These are phyloP conservation scores for Exophiala dermatitidis DNA, from an alignment of 2,329 filamentous ascomycete genomes.

Conservation along the genomic window DNA sequence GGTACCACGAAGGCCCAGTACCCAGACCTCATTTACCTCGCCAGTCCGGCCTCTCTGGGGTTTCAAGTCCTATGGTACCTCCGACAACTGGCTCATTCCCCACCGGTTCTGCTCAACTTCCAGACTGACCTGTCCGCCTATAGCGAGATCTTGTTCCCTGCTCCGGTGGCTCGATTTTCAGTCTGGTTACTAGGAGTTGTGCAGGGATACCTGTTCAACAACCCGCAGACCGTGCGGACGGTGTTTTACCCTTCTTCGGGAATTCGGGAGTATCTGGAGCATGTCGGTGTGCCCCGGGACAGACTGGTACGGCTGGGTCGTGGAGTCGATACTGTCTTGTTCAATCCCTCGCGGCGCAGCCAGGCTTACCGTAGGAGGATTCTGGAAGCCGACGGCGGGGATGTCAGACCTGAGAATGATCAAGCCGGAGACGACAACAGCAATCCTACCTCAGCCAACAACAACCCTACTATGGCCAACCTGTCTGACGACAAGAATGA, in stretches of 20 bases:
- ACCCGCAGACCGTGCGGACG: slow-evolving; percentile 51
- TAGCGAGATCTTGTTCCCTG: slow-evolving; percentile 61
- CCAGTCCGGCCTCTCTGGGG: slow-evolving; percentile 61
- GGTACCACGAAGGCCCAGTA: slow-evolving; percentile 20
- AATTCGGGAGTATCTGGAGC: slow-evolving; percentile 54
- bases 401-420: no score
- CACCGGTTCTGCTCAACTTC: slow-evolving; percentile 61
- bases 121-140: slow-evolving; percentile 66
- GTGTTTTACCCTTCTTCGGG: slow-evolving; percentile 63
- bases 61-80: slow-evolving; percentile 66
- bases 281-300: slow-evolving; percentile 47
- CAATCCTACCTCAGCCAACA: no score
- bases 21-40: slow-evolving; percentile 63
- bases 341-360: slow-evolving; percentile 50
- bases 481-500: no score
- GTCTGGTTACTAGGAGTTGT: slow-evolving; percentile 56
- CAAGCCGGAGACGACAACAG: no score
- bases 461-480: no score
- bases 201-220: slow-evolving; percentile 60
- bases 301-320: slow-evolving; percentile 57
- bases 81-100: slow-evolving; percentile 50
- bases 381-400: no score
- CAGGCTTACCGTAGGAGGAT: slow-evolving; percentile 48
- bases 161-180: slow-evolving; percentile 54
- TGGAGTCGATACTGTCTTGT: slow-evolving; percentile 58